Conservation (phyloP, 768 basidiomycete species). For the Phanerochaete carnosa region DNA sequence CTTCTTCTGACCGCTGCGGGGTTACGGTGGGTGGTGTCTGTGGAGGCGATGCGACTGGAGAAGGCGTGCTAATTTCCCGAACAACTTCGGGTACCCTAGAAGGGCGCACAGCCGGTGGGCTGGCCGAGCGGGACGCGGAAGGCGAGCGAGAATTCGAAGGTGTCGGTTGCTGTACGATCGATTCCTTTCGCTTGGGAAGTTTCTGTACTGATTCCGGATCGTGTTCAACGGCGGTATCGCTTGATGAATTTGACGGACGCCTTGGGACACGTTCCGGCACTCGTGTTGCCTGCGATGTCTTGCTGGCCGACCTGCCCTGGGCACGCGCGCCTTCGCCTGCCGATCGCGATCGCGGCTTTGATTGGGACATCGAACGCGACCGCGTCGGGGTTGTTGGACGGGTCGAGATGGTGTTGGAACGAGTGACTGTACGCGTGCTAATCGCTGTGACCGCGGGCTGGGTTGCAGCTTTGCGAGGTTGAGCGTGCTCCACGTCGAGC, state of each 20-base stretch:
- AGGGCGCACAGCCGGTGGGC: background rate
- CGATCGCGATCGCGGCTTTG: background rate
- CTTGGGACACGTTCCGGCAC: slow-evolving; percentile 17
- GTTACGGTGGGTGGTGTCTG: background rate
- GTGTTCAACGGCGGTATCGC: slow-evolving; percentile 12
- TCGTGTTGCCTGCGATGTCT: background rate
- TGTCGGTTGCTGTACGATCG: background rate
- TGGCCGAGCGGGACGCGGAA: slow-evolving; percentile 1
- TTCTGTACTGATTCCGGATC: background rate
- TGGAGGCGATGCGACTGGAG: background rate
- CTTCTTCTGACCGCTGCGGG: slow-evolving; percentile 1
- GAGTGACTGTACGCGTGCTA: background rate
- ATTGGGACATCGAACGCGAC: background rate
- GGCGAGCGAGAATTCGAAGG: background rate
- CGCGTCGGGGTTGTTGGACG: background rate
- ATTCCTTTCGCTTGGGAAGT: background rate
- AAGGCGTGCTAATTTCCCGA: background rate
- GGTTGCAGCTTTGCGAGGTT: background rate
- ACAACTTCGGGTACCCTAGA: background rate
- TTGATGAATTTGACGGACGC: slow-evolving; percentile 12
- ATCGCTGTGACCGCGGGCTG: background rate
- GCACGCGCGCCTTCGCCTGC: background rate
- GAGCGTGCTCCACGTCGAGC: background rate
- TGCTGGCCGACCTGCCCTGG: background rate
- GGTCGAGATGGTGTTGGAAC: slow-evolving; percentile 2